A percentile compares a stretch with the other conserved stretches of the same genome.
phyloP scores from a whole-genome alignment of 192 early-diverging fungal species.

The Spizellomyces sp. region DNA sequence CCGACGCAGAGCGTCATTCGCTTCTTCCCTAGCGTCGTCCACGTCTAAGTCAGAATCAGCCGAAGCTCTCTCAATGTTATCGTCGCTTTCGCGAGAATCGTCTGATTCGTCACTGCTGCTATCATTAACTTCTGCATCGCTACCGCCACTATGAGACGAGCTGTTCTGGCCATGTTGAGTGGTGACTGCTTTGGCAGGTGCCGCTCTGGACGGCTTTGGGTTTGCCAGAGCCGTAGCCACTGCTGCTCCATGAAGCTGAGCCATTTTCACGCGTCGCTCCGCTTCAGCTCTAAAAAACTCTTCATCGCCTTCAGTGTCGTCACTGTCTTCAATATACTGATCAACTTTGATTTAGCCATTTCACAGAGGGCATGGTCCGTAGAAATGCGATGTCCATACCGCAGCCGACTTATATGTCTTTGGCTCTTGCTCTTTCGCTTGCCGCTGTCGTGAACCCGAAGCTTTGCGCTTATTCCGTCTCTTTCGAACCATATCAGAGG shows the following conservation, averaged over 20 bases:
- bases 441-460: background rate
- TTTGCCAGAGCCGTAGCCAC: too few relatives aligned
- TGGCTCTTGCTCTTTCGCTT: background rate
- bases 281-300: conserved; percentile 46
- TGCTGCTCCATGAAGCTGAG: background rate
- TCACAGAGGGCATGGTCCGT: too few relatives aligned
- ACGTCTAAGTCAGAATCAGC: too few relatives aligned
- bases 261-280: conserved; percentile 8
- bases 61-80: background rate
- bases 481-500: conserved; percentile 2
- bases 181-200: too few relatives aligned
- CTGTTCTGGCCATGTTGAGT: too few relatives aligned
- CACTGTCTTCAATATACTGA: conserved; percentile 54
- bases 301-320: conserved; percentile 46
- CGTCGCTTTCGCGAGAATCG: background rate
- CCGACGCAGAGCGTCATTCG: too few relatives aligned
- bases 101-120: background rate
- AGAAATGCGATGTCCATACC: background rate
- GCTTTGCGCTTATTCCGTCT: background rate
- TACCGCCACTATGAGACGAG: too few relatives aligned
- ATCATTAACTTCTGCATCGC: too few relatives aligned
- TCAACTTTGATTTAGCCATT: conserved; percentile 16
- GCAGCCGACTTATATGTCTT: background rate
- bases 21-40: too few relatives aligned
- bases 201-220: too few relatives aligned